Conservation (phyloP, 1,284 basidiomycete species). For the Trametes versicolor region DNA sequence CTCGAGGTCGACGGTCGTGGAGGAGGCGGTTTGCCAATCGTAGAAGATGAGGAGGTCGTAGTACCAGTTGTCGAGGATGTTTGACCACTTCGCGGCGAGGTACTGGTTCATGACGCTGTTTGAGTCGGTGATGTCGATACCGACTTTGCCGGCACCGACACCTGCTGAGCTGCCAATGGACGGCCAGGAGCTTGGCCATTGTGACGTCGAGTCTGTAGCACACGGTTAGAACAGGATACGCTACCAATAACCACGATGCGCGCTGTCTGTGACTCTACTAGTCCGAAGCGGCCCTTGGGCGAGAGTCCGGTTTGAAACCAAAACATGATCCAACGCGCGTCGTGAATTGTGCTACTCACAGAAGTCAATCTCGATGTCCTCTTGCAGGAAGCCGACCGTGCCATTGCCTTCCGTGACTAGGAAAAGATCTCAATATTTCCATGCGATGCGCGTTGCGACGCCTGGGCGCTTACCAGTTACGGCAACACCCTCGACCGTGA, state of each 20-base stretch:
- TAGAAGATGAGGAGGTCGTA: conserved; percentile 32
- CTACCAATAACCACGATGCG: neutral
- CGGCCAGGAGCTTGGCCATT: conserved; percentile 27
- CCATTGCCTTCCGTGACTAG: conserved; percentile 21
- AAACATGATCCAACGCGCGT: too few species aligned
- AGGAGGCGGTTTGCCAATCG: conserved; percentile 24
- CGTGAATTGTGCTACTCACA: conserved; percentile 16
- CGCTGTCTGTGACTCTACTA: too few species aligned
- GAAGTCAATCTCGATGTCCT: conserved; percentile 26
- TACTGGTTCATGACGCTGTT: conserved; percentile 31
- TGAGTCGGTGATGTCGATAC: conserved; percentile 30
- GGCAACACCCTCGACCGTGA: conserved; percentile 23
- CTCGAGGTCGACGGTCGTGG: conserved; percentile 16
- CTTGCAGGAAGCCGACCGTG: conserved; percentile 23
- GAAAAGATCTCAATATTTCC: neutral
- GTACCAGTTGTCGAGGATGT: conserved; percentile 29
- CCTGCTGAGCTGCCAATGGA: conserved; percentile 15
- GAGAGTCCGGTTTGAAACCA: neutral
- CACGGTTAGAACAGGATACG: neutral
- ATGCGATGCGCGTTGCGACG: neutral
- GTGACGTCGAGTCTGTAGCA: conserved; percentile 7
- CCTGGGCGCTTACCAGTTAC: conserved; percentile 21
- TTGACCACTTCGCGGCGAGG: conserved; percentile 26
- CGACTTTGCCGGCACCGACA: conserved; percentile 21
- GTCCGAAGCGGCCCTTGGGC: too few species aligned